Conservation (phyloP, 352 stramenopile genomes). For the Phytophthora idaei region DNA sequence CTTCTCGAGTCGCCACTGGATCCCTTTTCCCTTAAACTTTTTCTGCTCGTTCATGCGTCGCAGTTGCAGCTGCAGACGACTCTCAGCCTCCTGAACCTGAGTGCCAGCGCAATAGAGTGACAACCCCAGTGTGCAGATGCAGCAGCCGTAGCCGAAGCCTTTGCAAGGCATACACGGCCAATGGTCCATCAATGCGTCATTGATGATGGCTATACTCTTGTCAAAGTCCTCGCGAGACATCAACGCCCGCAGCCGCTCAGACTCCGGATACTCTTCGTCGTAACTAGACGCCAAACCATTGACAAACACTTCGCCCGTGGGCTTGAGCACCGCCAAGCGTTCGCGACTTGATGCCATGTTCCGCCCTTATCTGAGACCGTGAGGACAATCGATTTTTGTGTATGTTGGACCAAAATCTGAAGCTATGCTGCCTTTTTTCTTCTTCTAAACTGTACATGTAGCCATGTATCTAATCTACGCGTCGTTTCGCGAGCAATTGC, state of each 20-base stretch:
- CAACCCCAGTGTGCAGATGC: slow-evolving; percentile 78
- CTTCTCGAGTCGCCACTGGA: slow-evolving; percentile 72
- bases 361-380: slow-evolving; percentile 11
- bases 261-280: slow-evolving; percentile 74
- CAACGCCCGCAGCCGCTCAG: slow-evolving; percentile 40
- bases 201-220: slow-evolving; percentile 69
- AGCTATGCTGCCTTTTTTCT: background rate
- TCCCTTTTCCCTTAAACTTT: slow-evolving; percentile 57
- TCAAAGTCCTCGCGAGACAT: slow-evolving; percentile 75
- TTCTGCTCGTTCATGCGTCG: slow-evolving; percentile 70
- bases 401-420: background rate
- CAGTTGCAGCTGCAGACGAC: slow-evolving; percentile 67
- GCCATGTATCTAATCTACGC: slow-evolving; percentile 13
- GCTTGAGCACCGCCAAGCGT: slow-evolving; percentile 56
- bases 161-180: slow-evolving; percentile 87
- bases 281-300: slow-evolving; percentile 81
- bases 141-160: slow-evolving; percentile 83
- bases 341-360: slow-evolving; percentile 30
- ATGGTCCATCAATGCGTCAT: slow-evolving; percentile 82
- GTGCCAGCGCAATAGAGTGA: slow-evolving; percentile 82
- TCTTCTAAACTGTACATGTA: background rate
- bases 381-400: background rate
- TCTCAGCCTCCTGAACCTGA: slow-evolving; percentile 79
- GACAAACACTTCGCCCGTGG: slow-evolving; percentile 77
- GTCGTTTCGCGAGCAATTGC: slow-evolving; percentile 29